Conservation (phyloP, 192 early-diverging fungal genomes). For the Gaertneriomyces semiglobifer region DNA sequence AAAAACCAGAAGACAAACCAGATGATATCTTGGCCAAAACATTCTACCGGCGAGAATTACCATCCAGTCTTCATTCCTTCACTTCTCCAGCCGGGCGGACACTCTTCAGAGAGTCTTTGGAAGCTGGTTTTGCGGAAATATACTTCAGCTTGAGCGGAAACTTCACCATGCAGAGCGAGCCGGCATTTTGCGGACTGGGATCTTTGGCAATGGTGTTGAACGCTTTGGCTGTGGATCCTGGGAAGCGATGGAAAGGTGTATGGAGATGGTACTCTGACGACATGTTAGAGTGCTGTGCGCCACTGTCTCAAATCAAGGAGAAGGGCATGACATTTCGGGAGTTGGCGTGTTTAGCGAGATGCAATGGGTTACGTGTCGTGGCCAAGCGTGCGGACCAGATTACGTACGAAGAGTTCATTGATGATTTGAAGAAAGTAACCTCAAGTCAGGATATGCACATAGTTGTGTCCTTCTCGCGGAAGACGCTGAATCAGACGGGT, state of each 20-base stretch:
- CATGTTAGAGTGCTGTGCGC: slow-evolving; percentile 50
- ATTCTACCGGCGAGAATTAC: slow-evolving; percentile 42
- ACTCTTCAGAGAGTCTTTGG: slow-evolving; percentile 76
- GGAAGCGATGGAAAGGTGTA: slow-evolving; percentile 85
- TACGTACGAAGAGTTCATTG: slow-evolving; percentile 72
- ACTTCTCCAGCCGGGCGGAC: slow-evolving; percentile 72
- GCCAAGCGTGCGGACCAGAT: slow-evolving; percentile 67
- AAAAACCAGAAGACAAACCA: not conserved
- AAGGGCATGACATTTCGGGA: slow-evolving; percentile 88
- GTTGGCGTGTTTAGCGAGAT: slow-evolving; percentile 84
- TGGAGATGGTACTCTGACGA: slow-evolving; percentile 80
- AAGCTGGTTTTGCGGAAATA: slow-evolving; percentile 73
- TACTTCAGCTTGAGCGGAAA: slow-evolving; percentile 85
- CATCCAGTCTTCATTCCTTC: slow-evolving; percentile 64
- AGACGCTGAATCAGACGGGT: slow-evolving; percentile 78
- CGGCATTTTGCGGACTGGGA: slow-evolving; percentile 82
- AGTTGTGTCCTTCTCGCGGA: slow-evolving; percentile 83
- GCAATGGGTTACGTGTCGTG: slow-evolving; percentile 73
- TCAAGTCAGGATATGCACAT: slow-evolving; percentile 73
- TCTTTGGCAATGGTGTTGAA: slow-evolving; percentile 92
- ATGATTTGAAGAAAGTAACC: slow-evolving; percentile 67
- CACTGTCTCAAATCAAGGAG: slow-evolving; percentile 66
- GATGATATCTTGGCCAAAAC: slow-evolving; percentile 28
- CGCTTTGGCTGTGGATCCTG: slow-evolving; percentile 85
- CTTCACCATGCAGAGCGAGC: slow-evolving; percentile 89